phyloP scores from a whole-genome alignment of 208 protist genomes.

The Trypanosoma melophagium region DNA sequence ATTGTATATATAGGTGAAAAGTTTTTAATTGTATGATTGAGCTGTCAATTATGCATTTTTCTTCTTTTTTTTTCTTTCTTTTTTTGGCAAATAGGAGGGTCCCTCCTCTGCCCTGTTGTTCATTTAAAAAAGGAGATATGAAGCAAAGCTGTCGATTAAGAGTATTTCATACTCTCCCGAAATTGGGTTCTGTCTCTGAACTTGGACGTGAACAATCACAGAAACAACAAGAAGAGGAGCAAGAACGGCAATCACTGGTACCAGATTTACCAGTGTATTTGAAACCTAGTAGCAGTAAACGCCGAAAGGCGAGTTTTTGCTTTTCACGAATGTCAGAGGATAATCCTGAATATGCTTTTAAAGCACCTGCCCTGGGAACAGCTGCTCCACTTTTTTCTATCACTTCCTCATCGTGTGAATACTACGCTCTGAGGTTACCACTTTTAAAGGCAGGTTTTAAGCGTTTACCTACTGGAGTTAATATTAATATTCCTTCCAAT shows the following conservation, averaged over 20 bases:
- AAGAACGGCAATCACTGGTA: neutral
- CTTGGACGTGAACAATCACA: neutral
- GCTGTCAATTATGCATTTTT: neutral
- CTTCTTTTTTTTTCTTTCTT: slow-evolving; percentile 14
- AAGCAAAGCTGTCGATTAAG: slow-evolving; percentile 1
- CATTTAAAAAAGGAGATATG: neutral
- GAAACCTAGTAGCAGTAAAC: slow-evolving; percentile 61
- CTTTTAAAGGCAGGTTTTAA: slow-evolving; percentile 85
- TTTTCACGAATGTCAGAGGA: slow-evolving; percentile 73
- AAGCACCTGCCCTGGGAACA: slow-evolving; percentile 45
- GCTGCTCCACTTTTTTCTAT: slow-evolving; percentile 79
- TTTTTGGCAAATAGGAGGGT: neutral
- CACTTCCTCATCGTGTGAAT: slow-evolving; percentile 86
- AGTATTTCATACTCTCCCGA: neutral
- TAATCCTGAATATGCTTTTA: slow-evolving; percentile 23
- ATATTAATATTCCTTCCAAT: slow-evolving; percentile 46
- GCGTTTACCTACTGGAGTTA: slow-evolving; percentile 36
- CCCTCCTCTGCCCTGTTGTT: neutral
- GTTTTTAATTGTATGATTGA: neutral
- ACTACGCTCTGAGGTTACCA: slow-evolving; percentile 94
- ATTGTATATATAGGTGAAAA: neutral
- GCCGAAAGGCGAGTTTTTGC: slow-evolving; percentile 76
- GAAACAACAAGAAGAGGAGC: neutral
- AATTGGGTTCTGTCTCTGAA: neutral
- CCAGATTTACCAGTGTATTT: slow-evolving; percentile 55